Conservation (phyloP, 139 green algal species). For the Zygnema cylindricum region DNA sequence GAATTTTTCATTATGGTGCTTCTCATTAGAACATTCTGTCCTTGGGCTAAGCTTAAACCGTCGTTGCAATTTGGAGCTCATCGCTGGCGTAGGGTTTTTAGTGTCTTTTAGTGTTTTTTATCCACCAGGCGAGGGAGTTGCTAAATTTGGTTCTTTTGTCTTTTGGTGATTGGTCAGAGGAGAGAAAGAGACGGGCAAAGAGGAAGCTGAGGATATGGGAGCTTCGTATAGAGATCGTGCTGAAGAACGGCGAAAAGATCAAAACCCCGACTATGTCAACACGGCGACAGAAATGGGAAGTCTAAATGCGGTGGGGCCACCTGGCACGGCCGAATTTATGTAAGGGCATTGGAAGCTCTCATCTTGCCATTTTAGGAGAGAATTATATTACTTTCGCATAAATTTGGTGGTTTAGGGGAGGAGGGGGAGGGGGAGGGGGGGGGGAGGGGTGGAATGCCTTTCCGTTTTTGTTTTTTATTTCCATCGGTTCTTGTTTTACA, state of each 20-base stretch:
- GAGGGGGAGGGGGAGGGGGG: not conserved
- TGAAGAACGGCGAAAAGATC: slow-evolving; percentile 76
- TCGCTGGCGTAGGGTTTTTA: no score
- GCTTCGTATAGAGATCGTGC: slow-evolving; percentile 75
- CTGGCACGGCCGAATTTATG: slow-evolving; percentile 40
- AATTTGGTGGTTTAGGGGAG: not conserved
- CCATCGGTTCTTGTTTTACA: not conserved
- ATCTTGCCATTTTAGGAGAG: no score
- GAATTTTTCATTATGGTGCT: no score
- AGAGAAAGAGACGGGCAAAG: not conserved
- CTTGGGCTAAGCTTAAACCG: no score
- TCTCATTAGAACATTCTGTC: no score
- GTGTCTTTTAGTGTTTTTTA: no score
- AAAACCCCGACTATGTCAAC: slow-evolving; percentile 70
- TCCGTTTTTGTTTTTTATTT: not conserved
- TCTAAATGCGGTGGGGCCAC: slow-evolving; percentile 49
- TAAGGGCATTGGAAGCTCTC: no score
- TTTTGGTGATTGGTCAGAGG: not conserved
- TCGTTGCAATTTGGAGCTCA: no score
- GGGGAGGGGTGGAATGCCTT: not conserved
- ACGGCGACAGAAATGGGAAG: slow-evolving; percentile 58
- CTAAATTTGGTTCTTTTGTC: no score
- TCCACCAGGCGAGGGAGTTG: no score
- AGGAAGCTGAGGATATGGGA: not conserved
- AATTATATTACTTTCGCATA: no score